Base-by-base conservation (phyloP, 352 stramenopile genomes). In the Phytophthora meadii region DNA sequence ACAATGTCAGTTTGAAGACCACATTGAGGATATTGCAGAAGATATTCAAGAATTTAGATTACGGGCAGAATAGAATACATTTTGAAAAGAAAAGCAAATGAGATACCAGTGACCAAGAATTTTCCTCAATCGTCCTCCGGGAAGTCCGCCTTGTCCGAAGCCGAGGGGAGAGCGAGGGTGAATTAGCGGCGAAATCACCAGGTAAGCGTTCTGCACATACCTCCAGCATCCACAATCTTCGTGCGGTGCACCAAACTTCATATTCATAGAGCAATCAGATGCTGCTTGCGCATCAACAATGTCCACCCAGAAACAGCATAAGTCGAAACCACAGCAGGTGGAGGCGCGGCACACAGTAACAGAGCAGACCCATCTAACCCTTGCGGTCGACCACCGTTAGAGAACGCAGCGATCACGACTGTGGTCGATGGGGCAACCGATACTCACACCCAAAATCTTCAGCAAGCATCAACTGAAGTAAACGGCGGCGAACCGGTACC, bases 281-380 rank as follows among this genome's bases (percentile, higher is more conserved):
- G 37, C 84, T 90, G 37, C 80, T 54, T 4, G 45, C 61, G 40
- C 78, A 89, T 2, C 92, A 34, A 60, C 22, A 17, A 92, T 81
- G 56, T 89, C 85, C 66, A 92, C 76, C 79, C 70, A 88, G 44
- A 93, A 92, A n/a, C n/a, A n/a, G n/a, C 2, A 93, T 40, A 93
- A 22, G 77, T 84, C 19, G 79, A 52, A 17, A 90, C 74, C 17
- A 77, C 78, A 1, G 82, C 82, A 1, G 84, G 83, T 8, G 92
- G 24, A 25, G 92, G 65, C 84, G 82, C 25, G 82, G 0, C 77
- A 93, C 1, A 74, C 81, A 0, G 84, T 72, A 91, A 3, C 82
- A 82, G 0, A 93, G 68, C 32, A 91, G 56, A 14, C 84, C 84
- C 84, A 93, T 91, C 90, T 25, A n/a, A n/a, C n/a, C 84, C 84